Base-by-base conservation (phyloP, 306 rosid genomes). In the Carpinus viminea region DNA sequence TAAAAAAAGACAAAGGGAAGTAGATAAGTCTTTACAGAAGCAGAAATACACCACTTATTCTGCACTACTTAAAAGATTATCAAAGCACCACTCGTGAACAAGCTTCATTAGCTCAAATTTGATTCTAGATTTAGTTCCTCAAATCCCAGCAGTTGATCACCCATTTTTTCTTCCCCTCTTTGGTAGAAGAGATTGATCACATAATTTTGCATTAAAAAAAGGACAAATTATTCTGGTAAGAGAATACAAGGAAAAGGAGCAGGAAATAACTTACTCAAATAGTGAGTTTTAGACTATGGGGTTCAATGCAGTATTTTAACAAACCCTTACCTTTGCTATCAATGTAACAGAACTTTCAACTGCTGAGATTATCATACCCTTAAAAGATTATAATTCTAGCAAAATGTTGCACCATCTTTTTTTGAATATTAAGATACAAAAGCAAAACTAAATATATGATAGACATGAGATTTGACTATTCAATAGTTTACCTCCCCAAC, bases 401-500 rank as follows among this genome's bases (percentile, higher is more conserved):
- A 38, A 38, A 15, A 66, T 66, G 7, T 66, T 18, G 28, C n/a
- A 38, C 51, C 12, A 8, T 16, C 8, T 65, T 38, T 38, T 64
- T 61, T 12, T 4, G 1, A 66, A 36, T 28, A 61, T 1, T 41
- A 60, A 13, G 54, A 55, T 17, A 17, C 41, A n/a, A 15, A 46
- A 59, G 70, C 8, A 24, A 70, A 6, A 77, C 41, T 0, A 15
- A 12, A 21, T 11, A 6, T 18, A 66, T 48, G 5, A 17, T 28
- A 38, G 68, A 24, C 48, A 26, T 8, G n/a, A 56, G 75, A 59
- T 53, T 41, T 47, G 28, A 38, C 50, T 10, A 54, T 54, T 20
- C 12, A 10, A 47, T 66, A 62, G 55, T 87, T 75, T 84, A 93
- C 99, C 98, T 81, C 98, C 99, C 99, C 99, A 95, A 46, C 98